A percentile compares a stretch with the other conserved stretches of the same genome.
Evolutionary conservation across 352 stramenopile species (phyloP).

Genomic region (Globisporangium takayamanum): DNA sequence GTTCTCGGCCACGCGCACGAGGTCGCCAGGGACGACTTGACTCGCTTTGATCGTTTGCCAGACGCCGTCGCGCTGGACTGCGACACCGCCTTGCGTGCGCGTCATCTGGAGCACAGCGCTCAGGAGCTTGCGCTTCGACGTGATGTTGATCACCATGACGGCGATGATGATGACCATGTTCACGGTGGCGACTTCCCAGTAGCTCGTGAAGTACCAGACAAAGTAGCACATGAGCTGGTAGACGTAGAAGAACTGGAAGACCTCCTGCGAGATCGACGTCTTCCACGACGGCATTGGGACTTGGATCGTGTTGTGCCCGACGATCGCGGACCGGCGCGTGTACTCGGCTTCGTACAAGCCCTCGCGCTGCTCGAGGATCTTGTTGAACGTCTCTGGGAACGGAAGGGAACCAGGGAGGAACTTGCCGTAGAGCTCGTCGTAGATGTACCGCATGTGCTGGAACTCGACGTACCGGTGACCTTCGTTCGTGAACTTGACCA

Average conservation of each 20-base stretch:
- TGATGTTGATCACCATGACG: conserved; percentile 38
- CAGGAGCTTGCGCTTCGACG: conserved; percentile 36
- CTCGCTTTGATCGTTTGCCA: conserved; percentile 30
- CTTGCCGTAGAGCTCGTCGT: conserved; percentile 18
- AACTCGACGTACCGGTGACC: conserved; percentile 18
- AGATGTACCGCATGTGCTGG: conserved; percentile 18
- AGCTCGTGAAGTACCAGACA: conserved; percentile 52
- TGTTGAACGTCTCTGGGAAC: conserved; percentile 12
- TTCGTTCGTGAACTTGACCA: conserved; percentile 9
- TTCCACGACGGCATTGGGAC: conserved; percentile 16
- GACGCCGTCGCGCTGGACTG: conserved; percentile 32
- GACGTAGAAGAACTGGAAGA: conserved; percentile 21
- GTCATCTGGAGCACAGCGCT: conserved; percentile 38
- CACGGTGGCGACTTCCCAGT: conserved; percentile 18
- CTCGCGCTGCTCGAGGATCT: conserved; percentile 12
- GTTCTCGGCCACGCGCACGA: conserved; percentile 38
- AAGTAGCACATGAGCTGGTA: conserved; percentile 39
- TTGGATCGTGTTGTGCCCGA: conserved; percentile 15
- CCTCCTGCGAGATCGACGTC: conserved; percentile 10
- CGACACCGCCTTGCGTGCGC: conserved; percentile 38
- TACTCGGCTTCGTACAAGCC: conserved; percentile 12
- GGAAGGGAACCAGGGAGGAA: conserved; percentile 15
- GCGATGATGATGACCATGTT: conserved; percentile 37
- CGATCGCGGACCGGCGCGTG: conserved; percentile 9
- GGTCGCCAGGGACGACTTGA: conserved; percentile 36